A percentile compares a stretch with the other conserved stretches of the same genome.
Evolutionary conservation across 441 rosid genomes (phyloP).

Genomic region (Sinapis alba): DNA sequence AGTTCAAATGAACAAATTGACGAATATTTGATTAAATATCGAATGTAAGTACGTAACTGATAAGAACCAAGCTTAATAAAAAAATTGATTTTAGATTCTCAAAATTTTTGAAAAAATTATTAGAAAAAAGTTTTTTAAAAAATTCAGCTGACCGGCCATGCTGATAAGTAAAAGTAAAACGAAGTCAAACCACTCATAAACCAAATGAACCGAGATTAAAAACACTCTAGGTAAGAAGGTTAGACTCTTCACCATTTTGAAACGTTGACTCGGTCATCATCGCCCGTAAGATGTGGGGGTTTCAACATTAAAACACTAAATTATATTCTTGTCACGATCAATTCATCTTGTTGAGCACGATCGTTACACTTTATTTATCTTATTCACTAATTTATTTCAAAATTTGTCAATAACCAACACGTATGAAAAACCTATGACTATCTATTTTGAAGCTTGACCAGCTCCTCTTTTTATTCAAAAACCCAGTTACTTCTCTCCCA

Average conservation of each 20-base stretch:
- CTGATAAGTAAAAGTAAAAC: too few relatives aligned
- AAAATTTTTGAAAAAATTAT: too few relatives aligned
- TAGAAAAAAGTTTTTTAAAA: too few relatives aligned
- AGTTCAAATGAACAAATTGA: not conserved
- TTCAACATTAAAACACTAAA: slow-evolving; percentile 5
- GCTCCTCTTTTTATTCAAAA: not conserved
- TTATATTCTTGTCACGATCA: slow-evolving; percentile 17
- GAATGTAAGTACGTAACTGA: not conserved
- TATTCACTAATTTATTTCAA: not conserved
- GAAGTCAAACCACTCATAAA: too few relatives aligned
- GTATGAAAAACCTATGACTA: slow-evolving; percentile 6
- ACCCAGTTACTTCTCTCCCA: slow-evolving; percentile 29
- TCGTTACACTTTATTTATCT: slow-evolving; percentile 18
- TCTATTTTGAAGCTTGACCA: slow-evolving; percentile 18
- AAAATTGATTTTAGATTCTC: too few relatives aligned
- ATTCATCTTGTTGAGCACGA: slow-evolving; percentile 20
- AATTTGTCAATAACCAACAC: not conserved
- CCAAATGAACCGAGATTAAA: not conserved
- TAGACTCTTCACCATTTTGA: not conserved
- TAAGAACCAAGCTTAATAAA: too few relatives aligned
- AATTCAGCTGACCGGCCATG: too few relatives aligned
- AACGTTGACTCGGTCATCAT: slow-evolving; percentile 1
- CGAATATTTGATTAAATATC: not conserved
- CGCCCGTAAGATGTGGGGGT: slow-evolving; percentile 17
- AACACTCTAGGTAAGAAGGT: too few relatives aligned